These are phyloP conservation scores for Porcisia hertigi DNA, from an alignment of 208 protist species.

Conservation along the genomic window DNA sequence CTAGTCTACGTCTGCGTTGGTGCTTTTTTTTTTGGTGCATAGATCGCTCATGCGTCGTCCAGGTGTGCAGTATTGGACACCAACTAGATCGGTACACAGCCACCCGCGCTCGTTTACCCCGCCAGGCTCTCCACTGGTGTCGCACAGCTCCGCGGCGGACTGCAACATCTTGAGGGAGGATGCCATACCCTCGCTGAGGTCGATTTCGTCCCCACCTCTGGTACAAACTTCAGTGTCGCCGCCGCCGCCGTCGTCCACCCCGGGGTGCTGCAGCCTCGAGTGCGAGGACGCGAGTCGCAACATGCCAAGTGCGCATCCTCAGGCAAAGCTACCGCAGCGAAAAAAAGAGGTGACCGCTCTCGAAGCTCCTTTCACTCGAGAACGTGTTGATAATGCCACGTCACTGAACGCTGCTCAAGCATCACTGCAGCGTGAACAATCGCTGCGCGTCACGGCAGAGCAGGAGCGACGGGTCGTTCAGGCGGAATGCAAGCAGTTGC, in stretches of 20 bases:
- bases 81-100: conserved; percentile 1
- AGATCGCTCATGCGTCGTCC: conserved; percentile 11
- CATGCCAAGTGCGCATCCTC: no score
- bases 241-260: background rate
- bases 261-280: background rate
- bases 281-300: no score
- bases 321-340: background rate
- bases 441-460: conserved; percentile 28
- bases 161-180: background rate
- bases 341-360: conserved; percentile 4
- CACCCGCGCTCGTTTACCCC: background rate
- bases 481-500: conserved; percentile 24
- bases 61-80: conserved; percentile 25
- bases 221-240: background rate
- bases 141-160: conserved; percentile 2
- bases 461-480: conserved; percentile 4
- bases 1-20: background rate
- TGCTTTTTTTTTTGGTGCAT: background rate
- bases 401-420: conserved; percentile 21
- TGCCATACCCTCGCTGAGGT: background rate
- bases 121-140: background rate
- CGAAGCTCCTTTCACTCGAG: conserved; percentile 21
- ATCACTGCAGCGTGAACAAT: conserved; percentile 27
- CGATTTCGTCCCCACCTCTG: no score
- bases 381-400: conserved; percentile 15